Base-by-base conservation (phyloP, 495 filamentous ascomycete genomes). In the Aspergillus heteromorphus region DNA sequence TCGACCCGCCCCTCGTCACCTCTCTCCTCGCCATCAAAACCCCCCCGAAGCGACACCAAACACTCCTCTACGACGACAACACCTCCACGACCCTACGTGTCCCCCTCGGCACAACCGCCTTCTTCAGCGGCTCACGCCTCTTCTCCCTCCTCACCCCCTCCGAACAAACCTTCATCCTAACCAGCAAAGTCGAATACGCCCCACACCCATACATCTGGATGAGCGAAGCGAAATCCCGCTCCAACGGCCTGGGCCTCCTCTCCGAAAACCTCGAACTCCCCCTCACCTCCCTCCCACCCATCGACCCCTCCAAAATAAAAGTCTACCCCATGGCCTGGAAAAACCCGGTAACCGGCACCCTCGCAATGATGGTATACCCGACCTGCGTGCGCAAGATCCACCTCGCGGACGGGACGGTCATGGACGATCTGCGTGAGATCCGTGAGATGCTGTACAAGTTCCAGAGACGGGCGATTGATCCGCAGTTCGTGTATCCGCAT, bases 161-260 rank as follows among this genome's bases (percentile, higher is more conserved):
- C 23, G 84, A 88, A 51, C 80, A 87, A 62, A 74, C 78, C 40
- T 85, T 89, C 54, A 84, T 77, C 16, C 76, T 77, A 14, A 76
- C 73, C 16, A 82, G 83, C 36, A 76, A 73, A 20, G 73, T 88
- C 20, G 83, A 87, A 70, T 88, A 89, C 55, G 85, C 86, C 0
- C 78, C 86, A 20, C 86, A 89, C 49, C 86, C 86, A 14, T 88
- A 89, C 67, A 79, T 89, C 55, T 89, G 86, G 86, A 88, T 88
- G 82, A 80, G 75, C 48, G 64, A 69, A 16, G 82, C 85, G n/a
- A 79, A 76, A 49, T 83, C 83, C 38, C 83, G 79, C 2, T 72
- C 83, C 25, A 82, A 81, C 48, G 86, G 86, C 0, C 77, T 89
- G 1, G 86, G 86, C 31, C 66, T 88, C 30, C 66, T 81, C 38